Percentiles rank a stretch among this genome's conserved stretches.
Evolutionary conservation across 1,139 yeast genomes (phyloP).

Genomic region (Sugiyamaella sp.): DNA sequence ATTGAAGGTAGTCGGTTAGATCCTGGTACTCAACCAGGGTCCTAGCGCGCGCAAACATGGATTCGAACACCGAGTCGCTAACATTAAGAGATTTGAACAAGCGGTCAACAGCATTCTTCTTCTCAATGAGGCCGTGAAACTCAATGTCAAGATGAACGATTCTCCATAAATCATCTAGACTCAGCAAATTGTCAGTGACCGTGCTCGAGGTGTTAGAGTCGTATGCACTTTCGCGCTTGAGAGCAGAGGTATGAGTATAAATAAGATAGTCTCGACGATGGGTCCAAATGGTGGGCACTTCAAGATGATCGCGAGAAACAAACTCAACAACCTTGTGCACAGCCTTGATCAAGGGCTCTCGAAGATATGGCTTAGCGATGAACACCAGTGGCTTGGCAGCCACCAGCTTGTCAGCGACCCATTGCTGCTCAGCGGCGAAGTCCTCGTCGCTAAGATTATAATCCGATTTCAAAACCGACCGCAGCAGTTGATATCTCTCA

Average conservation of each 20-base stretch:
- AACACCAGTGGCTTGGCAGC: constrained; percentile 32
- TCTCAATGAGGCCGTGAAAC: constrained; percentile 82
- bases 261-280: constrained; percentile 89
- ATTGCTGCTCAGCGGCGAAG: constrained; percentile 68
- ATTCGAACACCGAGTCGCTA: constrained; percentile 64
- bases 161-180: constrained; percentile 82
- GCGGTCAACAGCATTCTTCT: constrained; percentile 63
- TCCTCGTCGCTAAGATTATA: constrained; percentile 68
- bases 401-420: constrained; percentile 60
- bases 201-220: constrained; percentile 1
- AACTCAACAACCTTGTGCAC: constrained; percentile 79
- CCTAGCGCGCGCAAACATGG: constrained; percentile 56
- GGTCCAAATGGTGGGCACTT: constrained; percentile 96
- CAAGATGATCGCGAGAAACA: constrained; percentile 74
- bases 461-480: constrained; percentile 59
- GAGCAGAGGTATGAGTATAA: constrained; percentile 44
- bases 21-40: constrained; percentile 85
- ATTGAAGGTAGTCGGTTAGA: constrained; percentile 79
- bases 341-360: constrained; percentile 66
- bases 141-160: constrained; percentile 84
- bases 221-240: constrained; percentile 35
- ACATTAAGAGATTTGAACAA: constrained; percentile 58
- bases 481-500: constrained; percentile 82
- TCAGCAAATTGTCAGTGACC: constrained; percentile 49
- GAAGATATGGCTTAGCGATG: constrained; percentile 47